phyloP scores from a whole-genome alignment of 768 basidiomycete species.

The Tulasnella sp. region DNA sequence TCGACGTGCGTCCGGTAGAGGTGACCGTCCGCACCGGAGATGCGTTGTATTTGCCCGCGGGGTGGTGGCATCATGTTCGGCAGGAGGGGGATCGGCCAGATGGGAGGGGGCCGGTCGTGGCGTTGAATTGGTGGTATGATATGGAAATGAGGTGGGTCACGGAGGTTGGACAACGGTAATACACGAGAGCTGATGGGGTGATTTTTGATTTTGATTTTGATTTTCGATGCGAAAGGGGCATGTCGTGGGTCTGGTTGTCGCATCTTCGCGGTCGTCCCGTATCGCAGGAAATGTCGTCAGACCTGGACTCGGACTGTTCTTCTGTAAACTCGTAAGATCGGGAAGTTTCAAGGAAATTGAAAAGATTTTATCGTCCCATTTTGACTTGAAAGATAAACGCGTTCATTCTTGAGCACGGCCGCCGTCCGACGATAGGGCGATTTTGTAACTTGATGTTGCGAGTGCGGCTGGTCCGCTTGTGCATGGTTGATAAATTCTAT shows the following conservation, averaged over 20 bases:
- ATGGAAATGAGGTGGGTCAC: constrained; percentile 52
- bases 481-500: too few relatives aligned
- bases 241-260: constrained; percentile 8
- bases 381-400: not conserved
- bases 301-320: not conserved
- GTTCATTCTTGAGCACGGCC: too few relatives aligned
- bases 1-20: constrained; percentile 49
- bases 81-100: constrained; percentile 41
- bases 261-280: not conserved
- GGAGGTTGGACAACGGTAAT: not conserved
- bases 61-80: constrained; percentile 89
- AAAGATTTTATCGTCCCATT: not conserved
- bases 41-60: constrained; percentile 77
- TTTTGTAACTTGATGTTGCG: too few relatives aligned
- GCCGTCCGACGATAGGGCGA: too few relatives aligned
- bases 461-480: not conserved
- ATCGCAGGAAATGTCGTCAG: not conserved
- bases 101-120: constrained; percentile 33
- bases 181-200: not conserved
- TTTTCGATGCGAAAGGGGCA: not conserved
- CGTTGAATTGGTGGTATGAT: constrained; percentile 87
- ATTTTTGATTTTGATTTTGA: not conserved
- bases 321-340: not conserved
- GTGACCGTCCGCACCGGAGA: constrained; percentile 62
- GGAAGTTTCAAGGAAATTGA: not conserved